Evolutionary conservation across 495 filamentous ascomycete species (phyloP), one percentile per base, ranked within the genome.

Genomic region (Penicillium diatomitis): DNA sequence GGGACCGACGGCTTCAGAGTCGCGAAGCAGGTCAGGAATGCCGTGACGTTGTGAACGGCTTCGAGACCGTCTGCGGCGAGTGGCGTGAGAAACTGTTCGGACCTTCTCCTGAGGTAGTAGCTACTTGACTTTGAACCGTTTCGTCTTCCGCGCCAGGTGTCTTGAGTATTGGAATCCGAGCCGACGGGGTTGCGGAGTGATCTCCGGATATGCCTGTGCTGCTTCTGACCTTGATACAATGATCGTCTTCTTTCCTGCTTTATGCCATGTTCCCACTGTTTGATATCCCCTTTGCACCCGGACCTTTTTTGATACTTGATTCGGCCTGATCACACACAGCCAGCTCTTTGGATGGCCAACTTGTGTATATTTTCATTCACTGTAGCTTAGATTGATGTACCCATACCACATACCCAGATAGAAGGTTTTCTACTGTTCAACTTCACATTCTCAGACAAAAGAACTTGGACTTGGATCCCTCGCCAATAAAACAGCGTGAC

Each of bases 31-130:
- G 81, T 28, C 71, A 73, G 38, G 84, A 85, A 37, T 96, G 86
- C 71, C 75, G 80, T 2, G 89, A 91, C 52, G 89, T 98, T 20
- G 82, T 95, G 9, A 86, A 83, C 32, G 92, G 90, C 6, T 97
- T 97, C 64, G 92, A 95, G 66, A 81, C 84, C 50, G 81, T 90
- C 0, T 95, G 88, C 65, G 82, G 74, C 6, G 74, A 75, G 52
- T 81, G 79, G 74, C 76, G 78, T 48, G 73, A 75, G 62, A 74
- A 73, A 52, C 62, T 85, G 38, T 72, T 77, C 30, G 70, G 71
- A 27, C 60, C 70, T 45, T 57, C 60, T 33, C 50, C 64, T 28
- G 65, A 70, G 60, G 61, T 66, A 11, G 43, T 68, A 60, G 52
- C 46, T 12, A 32, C 28, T 34, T 32, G 28, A 54, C 44, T 28